A percentile compares a stretch with the other conserved stretches of the same genome.
phyloP scores from a whole-genome alignment of 208 protist genomes.

The Trypanosoma mega region DNA sequence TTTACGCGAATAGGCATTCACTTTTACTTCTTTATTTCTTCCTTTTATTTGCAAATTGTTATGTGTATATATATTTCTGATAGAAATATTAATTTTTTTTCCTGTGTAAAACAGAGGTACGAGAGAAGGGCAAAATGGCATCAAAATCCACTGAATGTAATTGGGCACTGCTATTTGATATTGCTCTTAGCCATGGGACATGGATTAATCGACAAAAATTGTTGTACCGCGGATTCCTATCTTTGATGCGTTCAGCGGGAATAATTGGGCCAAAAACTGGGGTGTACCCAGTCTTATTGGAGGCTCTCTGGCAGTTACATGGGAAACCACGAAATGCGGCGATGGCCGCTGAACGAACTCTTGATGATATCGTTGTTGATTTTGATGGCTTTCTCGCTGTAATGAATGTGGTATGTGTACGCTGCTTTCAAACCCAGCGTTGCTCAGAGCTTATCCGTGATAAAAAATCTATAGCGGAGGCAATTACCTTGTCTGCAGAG shows the following conservation, averaged over 20 bases:
- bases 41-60: background rate
- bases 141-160: conserved; percentile 33
- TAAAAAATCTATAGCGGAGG: conserved; percentile 26
- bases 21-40: no score
- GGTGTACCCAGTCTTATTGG: conserved; percentile 68
- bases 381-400: conserved; percentile 82
- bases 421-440: conserved; percentile 68
- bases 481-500: conserved; percentile 71
- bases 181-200: conserved; percentile 79
- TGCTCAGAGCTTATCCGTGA: conserved; percentile 34
- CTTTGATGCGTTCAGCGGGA: conserved; percentile 56
- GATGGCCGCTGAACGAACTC: background rate
- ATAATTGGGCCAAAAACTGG: conserved; percentile 62
- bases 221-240: conserved; percentile 51
- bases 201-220: conserved; percentile 37
- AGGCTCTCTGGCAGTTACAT: conserved; percentile 60
- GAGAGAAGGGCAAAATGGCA: background rate
- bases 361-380: conserved; percentile 34
- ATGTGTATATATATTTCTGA: no score
- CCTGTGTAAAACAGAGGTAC: background rate
- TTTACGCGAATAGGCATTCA: no score
- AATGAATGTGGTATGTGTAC: conserved; percentile 84
- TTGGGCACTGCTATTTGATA: conserved; percentile 84
- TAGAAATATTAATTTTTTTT: conserved; percentile 16
- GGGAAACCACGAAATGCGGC: background rate